Evolutionary conservation across 1,139 yeast genomes (phyloP), one percentile per base, ranked within the genome.

Genomic region (Kurtzmaniella natalensis): DNA sequence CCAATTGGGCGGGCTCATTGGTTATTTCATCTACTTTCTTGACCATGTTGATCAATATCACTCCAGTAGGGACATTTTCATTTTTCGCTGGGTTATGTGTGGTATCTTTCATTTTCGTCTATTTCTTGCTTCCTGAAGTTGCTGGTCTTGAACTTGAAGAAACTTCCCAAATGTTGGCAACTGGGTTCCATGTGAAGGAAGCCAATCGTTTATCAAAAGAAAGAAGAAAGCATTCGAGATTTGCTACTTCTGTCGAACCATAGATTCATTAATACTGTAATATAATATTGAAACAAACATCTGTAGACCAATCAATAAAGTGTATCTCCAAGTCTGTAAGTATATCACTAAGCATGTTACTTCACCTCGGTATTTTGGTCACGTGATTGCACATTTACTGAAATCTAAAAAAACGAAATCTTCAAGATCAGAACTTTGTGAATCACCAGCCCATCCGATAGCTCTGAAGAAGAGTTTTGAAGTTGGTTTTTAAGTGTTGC

Each of bases 1-100:
- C 92, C 30, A 92, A 92, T 65, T 92, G 98, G 98, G 78, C 88
- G 10, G 97, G 97, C 34, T 87, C 96, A 19, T 68, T 92, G 50
- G 83, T 87, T 28, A 85, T 89, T 53, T 86, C 96, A 1, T 76
- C 95, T 3, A 85, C 96, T 1, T 89, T 88, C 61, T 72, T 92
- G 56, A 88, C 97, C 19, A 89, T 89, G 97, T 73, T 89, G 66
- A 78, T 84, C 55, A 83, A 79, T 44, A 88, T 89, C 44, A 87
- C 97, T 2, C 96, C 97, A 26, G 78, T 95, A 0, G 97, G 97
- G 24, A 89, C 98, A 0, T 92, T 89, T 61, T 76, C 89, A 7
- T 76, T 89, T 45, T 89, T 86, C 56, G 96, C 95, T 1, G 95
- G 78, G 1, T 71, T 89, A 38, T 80, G 94, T 53, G 64, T 74